Evolutionary conservation across 805 yeast species (phyloP), one percentile per base, ranked within the genome.

Genomic region (Suhomyces emberorum): DNA sequence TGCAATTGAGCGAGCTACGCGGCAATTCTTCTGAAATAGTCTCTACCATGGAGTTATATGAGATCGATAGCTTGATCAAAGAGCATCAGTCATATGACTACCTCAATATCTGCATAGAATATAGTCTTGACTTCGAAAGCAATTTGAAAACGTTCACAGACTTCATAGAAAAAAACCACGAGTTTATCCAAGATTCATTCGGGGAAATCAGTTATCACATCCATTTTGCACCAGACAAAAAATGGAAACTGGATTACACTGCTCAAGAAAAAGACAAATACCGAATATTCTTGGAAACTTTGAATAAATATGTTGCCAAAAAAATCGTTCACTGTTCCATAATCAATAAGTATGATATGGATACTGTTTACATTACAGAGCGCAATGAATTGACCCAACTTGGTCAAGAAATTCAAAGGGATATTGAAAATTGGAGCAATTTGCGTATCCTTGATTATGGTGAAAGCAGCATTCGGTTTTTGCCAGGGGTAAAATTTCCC

Each of bases 401-500:
- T 2, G 67, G 66, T 5, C 53, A 59, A 32, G 70, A 63, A 32
- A 64, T 66, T 20, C 66, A 62, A 40, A 51, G 47, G 4, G 72
- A 68, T 35, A 54, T 64, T 20, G 34, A 42, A 11, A 39, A 51
- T 30, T 69, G 74, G 74, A 42, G 38, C 4, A 55, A 59, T 38
- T 48, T 69, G 14, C 46, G 48, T 21, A 41, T 54, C 3, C 47
- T 67, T 19, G 74, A 69, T 43, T 66, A 61, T 39, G 63, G 67
- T 7, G 61, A 58, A 28, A 65, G 63, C 44, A 52, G 61, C 35
- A 57, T 67, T 14, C 45, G 65, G 21, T 52, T 57, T 30, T 49
- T 66, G n/a, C 69, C 71, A 4, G 71, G 68, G 3, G 62, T 67
- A 14, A 53, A 47, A 27, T 55, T 68, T 31, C 70, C 72, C 3